A percentile compares a stretch with the other conserved stretches of the same genome.
phyloP scores from a whole-genome alignment of 257 asterid genomes.

The Solanum paucissectum region DNA sequence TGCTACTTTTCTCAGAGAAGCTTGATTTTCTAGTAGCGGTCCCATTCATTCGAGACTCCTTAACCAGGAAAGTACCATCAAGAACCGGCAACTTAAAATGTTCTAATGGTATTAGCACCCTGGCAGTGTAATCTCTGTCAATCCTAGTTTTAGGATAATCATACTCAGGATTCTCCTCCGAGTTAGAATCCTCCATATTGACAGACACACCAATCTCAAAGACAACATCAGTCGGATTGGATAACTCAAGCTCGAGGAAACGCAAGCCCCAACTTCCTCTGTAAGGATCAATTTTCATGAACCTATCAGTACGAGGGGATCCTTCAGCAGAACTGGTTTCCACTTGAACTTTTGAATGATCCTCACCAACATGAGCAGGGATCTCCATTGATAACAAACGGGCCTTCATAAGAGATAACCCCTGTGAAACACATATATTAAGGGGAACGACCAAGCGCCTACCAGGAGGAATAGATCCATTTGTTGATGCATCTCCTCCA shows the following conservation, averaged over 20 bases:
- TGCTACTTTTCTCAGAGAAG: slow-evolving; percentile 72
- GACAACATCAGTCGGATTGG: slow-evolving; percentile 90
- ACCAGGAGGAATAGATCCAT: slow-evolving; percentile 58
- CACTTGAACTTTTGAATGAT: slow-evolving; percentile 30
- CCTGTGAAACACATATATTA: slow-evolving; percentile 75
- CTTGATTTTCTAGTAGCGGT: slow-evolving; percentile 36
- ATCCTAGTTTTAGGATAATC: slow-evolving; percentile 86
- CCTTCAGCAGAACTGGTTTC: slow-evolving; percentile 27
- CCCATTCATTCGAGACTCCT: slow-evolving; percentile 37
- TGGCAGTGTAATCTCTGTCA: slow-evolving; percentile 87
- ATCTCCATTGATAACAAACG: slow-evolving; percentile 96
- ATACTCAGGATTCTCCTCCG: slow-evolving; percentile 32
- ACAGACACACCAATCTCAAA: slow-evolving; percentile 89
- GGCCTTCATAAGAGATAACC: slow-evolving; percentile 83
- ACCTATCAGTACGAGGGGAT: slow-evolving; percentile 43
- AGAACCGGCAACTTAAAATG: slow-evolving; percentile 93
- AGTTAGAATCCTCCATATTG: slow-evolving; percentile 45
- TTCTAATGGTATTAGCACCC: slow-evolving; percentile 89
- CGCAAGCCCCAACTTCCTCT: slow-evolving; percentile 99
- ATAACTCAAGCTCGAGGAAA: slow-evolving; percentile 87
- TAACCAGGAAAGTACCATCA: slow-evolving; percentile 68
- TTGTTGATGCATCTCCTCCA: slow-evolving; percentile 36
- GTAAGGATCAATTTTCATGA: slow-evolving; percentile 91
- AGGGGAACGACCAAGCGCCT: slow-evolving; percentile 84
- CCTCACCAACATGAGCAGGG: slow-evolving; percentile 83